phyloP scores from a whole-genome alignment of 768 basidiomycete genomes.

The Pleurotus cornucopiae region DNA sequence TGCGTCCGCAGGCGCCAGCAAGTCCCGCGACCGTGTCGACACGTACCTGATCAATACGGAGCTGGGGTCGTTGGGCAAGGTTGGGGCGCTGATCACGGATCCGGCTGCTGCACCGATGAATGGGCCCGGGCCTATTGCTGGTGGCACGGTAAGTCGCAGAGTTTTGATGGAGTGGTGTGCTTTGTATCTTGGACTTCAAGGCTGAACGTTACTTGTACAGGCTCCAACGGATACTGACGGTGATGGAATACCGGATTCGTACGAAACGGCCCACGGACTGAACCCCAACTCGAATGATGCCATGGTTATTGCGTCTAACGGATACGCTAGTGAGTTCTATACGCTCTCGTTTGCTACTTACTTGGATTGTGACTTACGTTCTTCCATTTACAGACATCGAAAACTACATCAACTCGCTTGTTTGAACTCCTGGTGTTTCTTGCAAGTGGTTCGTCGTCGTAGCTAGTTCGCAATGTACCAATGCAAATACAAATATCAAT shows the following conservation, averaged over 20 bases:
- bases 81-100: conserved; percentile 27
- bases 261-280: conserved; percentile 27
- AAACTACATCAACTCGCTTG: conserved; percentile 31
- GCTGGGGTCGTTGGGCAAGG: conserved; percentile 26
- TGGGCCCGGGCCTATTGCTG: conserved; percentile 25
- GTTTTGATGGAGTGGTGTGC: no score
- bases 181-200: no score
- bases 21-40: conserved; percentile 28
- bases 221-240: conserved; percentile 24
- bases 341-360: neutral
- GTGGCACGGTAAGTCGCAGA: conserved; percentile 22
- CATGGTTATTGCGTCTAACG: conserved; percentile 25
- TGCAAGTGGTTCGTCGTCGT: no score
- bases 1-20: conserved; percentile 27
- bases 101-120: conserved; percentile 22
- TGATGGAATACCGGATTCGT: conserved; percentile 30
- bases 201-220: conserved; percentile 9
- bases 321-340: conserved; percentile 28
- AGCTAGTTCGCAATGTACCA: no score
- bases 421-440: conserved; percentile 7
- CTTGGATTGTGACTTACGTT: no score
- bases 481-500: no score
- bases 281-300: conserved; percentile 27
- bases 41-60: conserved; percentile 28
- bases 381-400: conserved; percentile 24